These are phyloP conservation scores for Cylindrotheca fusiformis DNA, from an alignment of 108 stramenopile genomes.

Conservation along the genomic window DNA sequence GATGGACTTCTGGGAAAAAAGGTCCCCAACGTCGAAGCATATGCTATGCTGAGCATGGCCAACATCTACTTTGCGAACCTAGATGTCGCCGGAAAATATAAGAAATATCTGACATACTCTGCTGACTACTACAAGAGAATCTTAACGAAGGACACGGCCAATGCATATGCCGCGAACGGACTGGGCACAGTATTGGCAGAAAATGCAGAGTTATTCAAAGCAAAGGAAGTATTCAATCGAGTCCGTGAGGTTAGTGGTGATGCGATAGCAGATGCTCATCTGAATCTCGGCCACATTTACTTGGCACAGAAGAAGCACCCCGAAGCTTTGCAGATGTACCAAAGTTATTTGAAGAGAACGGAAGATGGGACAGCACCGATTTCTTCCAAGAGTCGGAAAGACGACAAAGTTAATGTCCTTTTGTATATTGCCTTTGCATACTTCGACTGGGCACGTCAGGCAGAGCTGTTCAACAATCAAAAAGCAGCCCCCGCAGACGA, in stretches of 20 bases:
- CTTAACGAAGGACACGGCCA: constrained; percentile 77
- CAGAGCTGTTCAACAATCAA: constrained; percentile 74
- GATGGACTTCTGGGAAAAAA: constrained; percentile 77
- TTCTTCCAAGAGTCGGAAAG: constrained; percentile 73
- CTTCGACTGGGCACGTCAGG: constrained; percentile 89
- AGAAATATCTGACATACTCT: constrained; percentile 75
- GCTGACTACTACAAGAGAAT: constrained; percentile 77
- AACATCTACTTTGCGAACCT: constrained; percentile 89
- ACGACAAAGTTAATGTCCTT: constrained; percentile 76
- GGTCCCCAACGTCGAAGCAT: constrained; percentile 78
- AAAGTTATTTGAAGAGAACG: constrained; percentile 79
- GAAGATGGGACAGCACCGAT: constrained; percentile 62
- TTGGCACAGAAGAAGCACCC: constrained; percentile 86
- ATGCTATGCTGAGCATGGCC: constrained; percentile 80
- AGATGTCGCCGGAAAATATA: constrained; percentile 59
- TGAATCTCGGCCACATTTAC: constrained; percentile 87
- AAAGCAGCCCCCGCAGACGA: constrained; percentile 89
- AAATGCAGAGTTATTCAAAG: constrained; percentile 81
- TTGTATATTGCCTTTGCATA: constrained; percentile 85
- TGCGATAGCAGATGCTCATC: constrained; percentile 69
- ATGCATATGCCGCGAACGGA: constrained; percentile 89
- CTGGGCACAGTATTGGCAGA: constrained; percentile 85
- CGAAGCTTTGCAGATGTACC: constrained; percentile 87
- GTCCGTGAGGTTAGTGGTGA: constrained; percentile 86
- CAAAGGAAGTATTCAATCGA: constrained; percentile 84